Evolutionary conservation across 192 early-diverging fungal genomes (phyloP), one percentile per base, ranked within the genome.

Genomic region (Haplosporangium gracile): DNA sequence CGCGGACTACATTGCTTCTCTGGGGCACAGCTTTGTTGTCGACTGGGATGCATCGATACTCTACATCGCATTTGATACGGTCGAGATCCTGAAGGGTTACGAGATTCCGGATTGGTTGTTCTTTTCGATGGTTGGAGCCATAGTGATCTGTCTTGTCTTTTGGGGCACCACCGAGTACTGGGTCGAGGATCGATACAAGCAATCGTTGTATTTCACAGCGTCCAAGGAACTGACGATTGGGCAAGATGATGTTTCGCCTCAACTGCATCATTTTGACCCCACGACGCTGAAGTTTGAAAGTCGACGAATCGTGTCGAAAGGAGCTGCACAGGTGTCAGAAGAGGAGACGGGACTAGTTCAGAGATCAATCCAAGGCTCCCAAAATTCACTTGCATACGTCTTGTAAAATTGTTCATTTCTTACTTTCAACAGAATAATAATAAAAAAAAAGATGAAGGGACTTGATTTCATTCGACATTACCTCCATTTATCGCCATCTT

Each of bases 21-120:
- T 72, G 2, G 55, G 78, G 0, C 42, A 79, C 4, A 79, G 72
- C 40, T 60, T 79, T 63, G 42, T 60, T 29, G 9, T 79, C 20
- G 70, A 79, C 20, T 79, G 71, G 78, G 78, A 63, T 0, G 36
- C 26, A 29, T 49, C 29, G 22, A 32, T 47, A 1, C 47, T 79
- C 10, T 73, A 73, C 18, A 39, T 73, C 32, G 34, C 39, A 5
- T 79, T 29, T 55, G 57, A 73, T 26, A 73, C 71, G 24, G 47
- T 45, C 49, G 71, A 79, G 7, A 47, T 63, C 26, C 13, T 57
- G 24, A 34, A 79, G 4, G 78, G 70, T 4, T 43, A 72, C n/a
- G 70, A 79, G 70, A 43, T 79, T 9, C 71, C 70, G 0, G 9
- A 11, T 4, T 55, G 53, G 70, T 24, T 79, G 24, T 45, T 73